These are phyloP conservation scores for Colletotrichum graminicola DNA, from an alignment of 2,329 filamentous ascomycete genomes.

Conservation along the genomic window DNA sequence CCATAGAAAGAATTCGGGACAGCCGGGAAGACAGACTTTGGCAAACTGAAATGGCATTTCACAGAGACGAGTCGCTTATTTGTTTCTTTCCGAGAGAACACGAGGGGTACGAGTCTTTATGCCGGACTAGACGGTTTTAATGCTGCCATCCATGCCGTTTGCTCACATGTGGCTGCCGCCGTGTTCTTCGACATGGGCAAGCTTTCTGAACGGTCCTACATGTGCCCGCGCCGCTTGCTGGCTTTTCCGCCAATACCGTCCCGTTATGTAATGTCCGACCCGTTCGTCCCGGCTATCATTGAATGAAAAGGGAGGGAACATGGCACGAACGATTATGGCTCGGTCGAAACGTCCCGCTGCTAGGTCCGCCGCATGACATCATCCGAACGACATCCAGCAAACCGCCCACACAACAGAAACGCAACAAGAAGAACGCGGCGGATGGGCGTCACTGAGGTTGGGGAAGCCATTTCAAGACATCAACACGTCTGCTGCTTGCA, in stretches of 20 bases:
- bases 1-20: not conserved
- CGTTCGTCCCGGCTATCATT: conserved; percentile 11
- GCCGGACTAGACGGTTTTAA: not conserved
- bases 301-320: not conserved
- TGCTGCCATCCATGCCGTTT: conserved; percentile 14
- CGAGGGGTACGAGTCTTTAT: not conserved
- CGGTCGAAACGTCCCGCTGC: conserved; percentile 21
- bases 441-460: not conserved
- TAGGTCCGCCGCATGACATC: conserved; percentile 38
- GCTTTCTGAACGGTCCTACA: conserved; percentile 11
- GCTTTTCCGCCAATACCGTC: not conserved
- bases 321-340: not conserved
- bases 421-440: not conserved
- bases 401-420: not conserved
- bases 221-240: not conserved
- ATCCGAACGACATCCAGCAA: conserved; percentile 37
- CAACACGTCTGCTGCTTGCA: conserved; percentile 6
- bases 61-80: not conserved
- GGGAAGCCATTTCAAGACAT: not conserved
- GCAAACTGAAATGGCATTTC: not conserved
- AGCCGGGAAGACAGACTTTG: not conserved
- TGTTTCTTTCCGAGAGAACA: not conserved
- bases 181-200: conserved; percentile 32
- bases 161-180: not conserved
- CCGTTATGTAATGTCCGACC: conserved; percentile 15